These are phyloP conservation scores for Colletotrichum horii DNA, from an alignment of 2,329 filamentous ascomycete species.

Conservation along the genomic window DNA sequence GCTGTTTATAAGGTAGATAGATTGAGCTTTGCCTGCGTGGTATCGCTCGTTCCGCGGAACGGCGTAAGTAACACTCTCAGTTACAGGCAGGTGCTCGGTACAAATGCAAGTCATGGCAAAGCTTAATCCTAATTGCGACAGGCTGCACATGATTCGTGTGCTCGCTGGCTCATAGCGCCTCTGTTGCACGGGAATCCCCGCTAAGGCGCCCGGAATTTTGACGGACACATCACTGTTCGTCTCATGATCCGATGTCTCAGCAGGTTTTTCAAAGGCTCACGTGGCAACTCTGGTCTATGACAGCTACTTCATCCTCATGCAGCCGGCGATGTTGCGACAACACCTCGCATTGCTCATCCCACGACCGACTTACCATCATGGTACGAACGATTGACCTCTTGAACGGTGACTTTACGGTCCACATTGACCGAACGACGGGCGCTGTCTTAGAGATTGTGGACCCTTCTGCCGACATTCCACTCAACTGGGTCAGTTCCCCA, in stretches of 20 bases:
- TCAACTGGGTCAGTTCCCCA: slow-evolving; percentile 19
- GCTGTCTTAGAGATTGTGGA: slow-evolving; percentile 11
- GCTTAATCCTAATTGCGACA: background rate
- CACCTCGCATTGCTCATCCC: too few relatives aligned
- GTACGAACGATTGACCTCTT: slow-evolving; percentile 5
- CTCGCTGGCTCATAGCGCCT: background rate
- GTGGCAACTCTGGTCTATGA: background rate
- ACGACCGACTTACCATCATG: background rate
- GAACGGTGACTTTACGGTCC: slow-evolving; percentile 4
- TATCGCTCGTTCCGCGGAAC: background rate
- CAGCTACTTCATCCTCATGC: background rate
- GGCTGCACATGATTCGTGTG: background rate
- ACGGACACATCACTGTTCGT: background rate
- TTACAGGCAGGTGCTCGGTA: background rate
- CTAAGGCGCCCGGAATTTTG: background rate
- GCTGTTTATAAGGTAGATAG: background rate
- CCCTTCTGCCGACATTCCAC: background rate
- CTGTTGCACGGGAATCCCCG: background rate
- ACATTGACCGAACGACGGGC: slow-evolving; percentile 3
- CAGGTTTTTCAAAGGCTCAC: background rate
- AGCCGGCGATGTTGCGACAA: background rate
- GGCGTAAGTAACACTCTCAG: background rate
- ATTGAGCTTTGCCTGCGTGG: background rate
- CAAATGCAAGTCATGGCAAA: background rate
- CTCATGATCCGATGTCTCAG: background rate